Conservation (phyloP, 1,139 yeast genomes). For the Casaregolazyma lundiana region DNA sequence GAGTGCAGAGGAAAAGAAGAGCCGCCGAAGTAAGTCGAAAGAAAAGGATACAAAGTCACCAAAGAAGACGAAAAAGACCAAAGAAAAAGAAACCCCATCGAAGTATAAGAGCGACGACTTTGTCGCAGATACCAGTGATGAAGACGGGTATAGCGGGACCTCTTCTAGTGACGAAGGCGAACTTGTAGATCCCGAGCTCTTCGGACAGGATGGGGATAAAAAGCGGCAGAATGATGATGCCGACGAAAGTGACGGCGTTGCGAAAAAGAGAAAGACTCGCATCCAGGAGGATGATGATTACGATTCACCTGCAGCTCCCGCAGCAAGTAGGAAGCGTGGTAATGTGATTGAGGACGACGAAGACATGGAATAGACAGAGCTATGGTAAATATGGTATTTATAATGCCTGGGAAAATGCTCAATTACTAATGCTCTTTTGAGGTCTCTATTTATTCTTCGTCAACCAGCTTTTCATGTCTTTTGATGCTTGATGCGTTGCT, state of each 20-base stretch:
- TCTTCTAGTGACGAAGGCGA: slow-evolving; percentile 21
- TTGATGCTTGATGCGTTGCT: slow-evolving; percentile 56
- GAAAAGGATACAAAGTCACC: slow-evolving; percentile 9
- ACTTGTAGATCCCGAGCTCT: slow-evolving; percentile 11
- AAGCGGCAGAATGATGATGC: slow-evolving; percentile 14
- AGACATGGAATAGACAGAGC: slow-evolving; percentile 25
- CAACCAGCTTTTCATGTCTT: slow-evolving; percentile 63
- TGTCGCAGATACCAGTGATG: slow-evolving; percentile 21
- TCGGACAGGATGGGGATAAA: slow-evolving; percentile 13
- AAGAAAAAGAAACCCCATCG: slow-evolving; percentile 13
- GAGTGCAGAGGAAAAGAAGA: slow-evolving; percentile 17
- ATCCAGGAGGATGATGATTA: slow-evolving; percentile 31
- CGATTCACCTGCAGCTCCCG: slow-evolving; percentile 13
- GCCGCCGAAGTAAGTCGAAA: slow-evolving; percentile 15
- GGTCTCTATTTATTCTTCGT: slow-evolving; percentile 12
- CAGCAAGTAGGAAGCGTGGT: slow-evolving; percentile 17
- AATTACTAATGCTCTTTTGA: not conserved
- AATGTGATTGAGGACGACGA: slow-evolving; percentile 26
- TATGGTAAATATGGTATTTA: not conserved
- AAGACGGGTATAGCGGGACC: slow-evolving; percentile 16
- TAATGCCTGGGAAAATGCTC: no score
- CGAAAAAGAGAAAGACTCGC: slow-evolving; percentile 24
- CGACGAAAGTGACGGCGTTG: slow-evolving; percentile 13
- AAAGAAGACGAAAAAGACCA: slow-evolving; percentile 1
- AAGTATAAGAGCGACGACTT: slow-evolving; percentile 24